phyloP scores from a whole-genome alignment of 805 yeast species.

The Ogataea wickerhamii region DNA sequence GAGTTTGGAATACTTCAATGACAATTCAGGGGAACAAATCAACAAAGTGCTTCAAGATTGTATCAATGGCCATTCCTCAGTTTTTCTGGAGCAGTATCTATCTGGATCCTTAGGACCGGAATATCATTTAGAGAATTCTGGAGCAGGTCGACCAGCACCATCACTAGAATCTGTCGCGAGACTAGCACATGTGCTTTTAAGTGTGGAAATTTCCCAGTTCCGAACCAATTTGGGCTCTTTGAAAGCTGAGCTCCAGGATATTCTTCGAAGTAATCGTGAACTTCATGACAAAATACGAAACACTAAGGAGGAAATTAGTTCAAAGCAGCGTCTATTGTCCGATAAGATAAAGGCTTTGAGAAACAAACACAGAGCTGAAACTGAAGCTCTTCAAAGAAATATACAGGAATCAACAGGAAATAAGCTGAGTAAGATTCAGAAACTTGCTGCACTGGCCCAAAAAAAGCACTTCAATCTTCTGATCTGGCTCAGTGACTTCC shows the following conservation, averaged over 20 bases:
- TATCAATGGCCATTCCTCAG: conserved; percentile 22
- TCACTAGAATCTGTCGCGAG: conserved; percentile 26
- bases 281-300: conserved; percentile 7
- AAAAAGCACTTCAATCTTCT: conserved; percentile 17
- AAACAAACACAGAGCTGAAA: conserved; percentile 3
- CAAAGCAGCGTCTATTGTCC: conserved; percentile 2
- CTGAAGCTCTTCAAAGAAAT: not conserved
- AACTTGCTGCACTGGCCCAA: conserved; percentile 13
- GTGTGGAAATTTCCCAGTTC: conserved; percentile 24
- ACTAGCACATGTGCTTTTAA: conserved; percentile 30
- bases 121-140: not conserved
- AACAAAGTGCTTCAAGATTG: conserved; percentile 24
- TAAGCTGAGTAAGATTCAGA: conserved; percentile 12
- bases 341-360: conserved; percentile 5
- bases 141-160: conserved; percentile 12
- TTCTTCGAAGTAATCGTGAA: conserved; percentile 7
- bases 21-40: conserved; percentile 19
- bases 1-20: conserved; percentile 18
- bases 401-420: conserved; percentile 10
- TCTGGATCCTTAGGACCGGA: conserved; percentile 1
- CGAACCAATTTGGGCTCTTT: conserved; percentile 14
- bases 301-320: not conserved
- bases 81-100: conserved; percentile 17
- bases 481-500: conserved; percentile 11
- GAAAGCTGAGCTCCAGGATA: conserved; percentile 7